Conservation (phyloP, 1,284 basidiomycete species). For the Malassezia psittaci region DNA sequence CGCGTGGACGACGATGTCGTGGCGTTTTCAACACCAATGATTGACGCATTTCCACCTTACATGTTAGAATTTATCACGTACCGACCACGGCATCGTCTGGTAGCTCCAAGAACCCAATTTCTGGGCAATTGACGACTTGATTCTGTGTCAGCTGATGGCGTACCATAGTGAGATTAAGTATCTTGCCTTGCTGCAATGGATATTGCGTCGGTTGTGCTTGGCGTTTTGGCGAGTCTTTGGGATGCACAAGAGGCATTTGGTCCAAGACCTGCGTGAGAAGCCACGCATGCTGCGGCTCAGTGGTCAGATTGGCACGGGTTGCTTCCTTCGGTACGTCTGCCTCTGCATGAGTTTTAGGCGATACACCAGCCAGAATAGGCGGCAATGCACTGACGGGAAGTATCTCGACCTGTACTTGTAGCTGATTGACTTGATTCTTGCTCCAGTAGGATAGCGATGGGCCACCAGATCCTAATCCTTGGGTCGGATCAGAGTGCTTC, state of each 20-base stretch:
- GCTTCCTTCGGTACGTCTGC: conserved; percentile 2
- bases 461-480: conserved; percentile 10
- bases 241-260: conserved; percentile 39
- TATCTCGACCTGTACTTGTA: conserved; percentile 19
- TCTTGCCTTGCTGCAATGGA: conserved; percentile 11
- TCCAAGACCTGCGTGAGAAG: conserved; percentile 33
- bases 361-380: not conserved
- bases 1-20: not conserved
- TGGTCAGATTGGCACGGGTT: not conserved
- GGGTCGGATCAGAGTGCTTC: not conserved
- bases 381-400: conserved; percentile 25
- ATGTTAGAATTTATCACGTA: conserved; percentile 1
- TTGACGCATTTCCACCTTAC: conserved; percentile 1
- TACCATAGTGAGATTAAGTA: conserved; percentile 6
- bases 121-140: conserved; percentile 23
- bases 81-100: conserved; percentile 4
- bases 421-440: not conserved
- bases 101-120: conserved; percentile 41
- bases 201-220: conserved; percentile 8
- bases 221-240: conserved; percentile 25
- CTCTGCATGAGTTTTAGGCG: not conserved
- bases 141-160: conserved; percentile 18
- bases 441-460: conserved; percentile 19
- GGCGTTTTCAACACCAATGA: not conserved
- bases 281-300: conserved; percentile 24